phyloP scores from a whole-genome alignment of 805 yeast genomes.

The Suhomyces vadensis region DNA sequence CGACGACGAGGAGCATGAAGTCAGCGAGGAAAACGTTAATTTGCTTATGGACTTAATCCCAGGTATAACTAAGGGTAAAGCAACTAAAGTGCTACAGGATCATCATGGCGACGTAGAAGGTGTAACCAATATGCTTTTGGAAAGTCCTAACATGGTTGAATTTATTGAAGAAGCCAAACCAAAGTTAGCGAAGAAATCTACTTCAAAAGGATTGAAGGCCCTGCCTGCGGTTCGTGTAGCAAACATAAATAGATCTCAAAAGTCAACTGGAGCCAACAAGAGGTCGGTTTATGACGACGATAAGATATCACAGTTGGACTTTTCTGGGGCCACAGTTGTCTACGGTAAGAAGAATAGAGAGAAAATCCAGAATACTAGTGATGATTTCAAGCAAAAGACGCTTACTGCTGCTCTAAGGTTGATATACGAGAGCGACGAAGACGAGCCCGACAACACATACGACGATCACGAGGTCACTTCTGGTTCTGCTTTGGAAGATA shows the following conservation, averaged over 20 bases:
- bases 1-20: slow-evolving; percentile 10
- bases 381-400: slow-evolving; percentile 56
- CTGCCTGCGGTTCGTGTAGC: slow-evolving; percentile 4
- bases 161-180: slow-evolving; percentile 29
- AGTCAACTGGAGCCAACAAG: slow-evolving; percentile 6
- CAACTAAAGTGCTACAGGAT: slow-evolving; percentile 48
- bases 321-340: slow-evolving; percentile 22
- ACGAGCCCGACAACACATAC: slow-evolving; percentile 80
- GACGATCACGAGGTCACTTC: slow-evolving; percentile 53
- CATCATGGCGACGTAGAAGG: slow-evolving; percentile 54
- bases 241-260: slow-evolving; percentile 4
- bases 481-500: slow-evolving; percentile 22
- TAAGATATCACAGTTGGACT: slow-evolving; percentile 29
- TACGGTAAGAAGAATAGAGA: slow-evolving; percentile 35
- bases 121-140: slow-evolving; percentile 61
- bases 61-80: slow-evolving; percentile 47
- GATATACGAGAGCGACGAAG: slow-evolving; percentile 75
- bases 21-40: slow-evolving; percentile 37
- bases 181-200: background rate
- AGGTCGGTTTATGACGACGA: slow-evolving; percentile 30
- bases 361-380: slow-evolving; percentile 18
- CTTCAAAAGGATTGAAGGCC: background rate
- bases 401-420: slow-evolving; percentile 60
- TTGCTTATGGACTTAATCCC: slow-evolving; percentile 67
- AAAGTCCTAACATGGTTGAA: slow-evolving; percentile 51